Conservation (phyloP, 164 flowering plant species). For the Malania oleifera region DNA sequence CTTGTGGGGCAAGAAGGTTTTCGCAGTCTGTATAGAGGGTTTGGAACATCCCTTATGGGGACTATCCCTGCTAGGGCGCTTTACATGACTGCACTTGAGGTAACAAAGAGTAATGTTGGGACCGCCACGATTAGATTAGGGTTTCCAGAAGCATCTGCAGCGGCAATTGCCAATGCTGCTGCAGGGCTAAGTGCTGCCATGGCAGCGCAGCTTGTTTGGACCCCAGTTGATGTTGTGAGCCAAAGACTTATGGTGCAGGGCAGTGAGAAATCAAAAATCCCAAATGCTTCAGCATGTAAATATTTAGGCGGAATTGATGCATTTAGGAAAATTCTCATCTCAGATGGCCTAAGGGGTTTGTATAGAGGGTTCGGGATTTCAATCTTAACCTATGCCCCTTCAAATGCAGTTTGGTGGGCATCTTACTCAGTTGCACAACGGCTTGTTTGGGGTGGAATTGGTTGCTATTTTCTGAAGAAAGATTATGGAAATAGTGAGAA, state of each 20-base stretch:
- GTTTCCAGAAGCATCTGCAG: slow-evolving; percentile 33
- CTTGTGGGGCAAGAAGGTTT: slow-evolving; percentile 36
- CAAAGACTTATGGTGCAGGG: slow-evolving; percentile 61
- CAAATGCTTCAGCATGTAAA: slow-evolving; percentile 21
- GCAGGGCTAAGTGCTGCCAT: slow-evolving; percentile 52
- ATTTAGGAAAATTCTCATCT: slow-evolving; percentile 35
- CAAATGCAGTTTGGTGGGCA: slow-evolving; percentile 63
- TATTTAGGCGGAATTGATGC: slow-evolving; percentile 45
- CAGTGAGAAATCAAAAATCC: slow-evolving; percentile 1
- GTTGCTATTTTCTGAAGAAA: slow-evolving; percentile 25
- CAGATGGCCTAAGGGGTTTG: slow-evolving; percentile 42
- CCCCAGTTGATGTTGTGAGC: slow-evolving; percentile 56
- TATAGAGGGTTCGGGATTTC: slow-evolving; percentile 59
- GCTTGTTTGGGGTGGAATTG: slow-evolving; percentile 39
- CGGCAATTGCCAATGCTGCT: slow-evolving; percentile 46
- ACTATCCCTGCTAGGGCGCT: slow-evolving; percentile 54
- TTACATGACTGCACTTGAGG: slow-evolving; percentile 55
- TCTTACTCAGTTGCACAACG: slow-evolving; percentile 46
- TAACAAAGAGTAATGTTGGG: slow-evolving; percentile 49
- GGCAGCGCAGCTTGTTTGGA: slow-evolving; percentile 65
- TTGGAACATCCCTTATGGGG: slow-evolving; percentile 51
- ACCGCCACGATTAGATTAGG: slow-evolving; percentile 30
- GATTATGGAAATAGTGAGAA: slow-evolving; percentile 15
- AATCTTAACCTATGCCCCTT: slow-evolving; percentile 49
- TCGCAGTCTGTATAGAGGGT: slow-evolving; percentile 40